phyloP scores from a whole-genome alignment of 495 filamentous ascomycete species.

The Glonium stellatum region DNA sequence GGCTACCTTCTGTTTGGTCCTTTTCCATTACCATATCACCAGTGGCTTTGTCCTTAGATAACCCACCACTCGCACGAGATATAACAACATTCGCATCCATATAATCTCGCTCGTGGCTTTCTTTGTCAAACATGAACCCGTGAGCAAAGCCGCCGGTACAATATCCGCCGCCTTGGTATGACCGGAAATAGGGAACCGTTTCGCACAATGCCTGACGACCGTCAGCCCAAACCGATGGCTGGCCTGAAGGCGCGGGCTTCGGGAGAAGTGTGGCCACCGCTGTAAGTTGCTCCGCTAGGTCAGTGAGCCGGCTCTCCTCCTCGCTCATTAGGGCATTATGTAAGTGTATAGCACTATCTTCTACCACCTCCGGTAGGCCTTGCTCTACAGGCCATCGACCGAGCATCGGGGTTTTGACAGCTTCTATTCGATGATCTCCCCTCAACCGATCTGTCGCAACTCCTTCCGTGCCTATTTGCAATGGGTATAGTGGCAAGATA shows the following conservation, averaged over 20 bases:
- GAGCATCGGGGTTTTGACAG: no score
- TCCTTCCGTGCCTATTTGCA: no score
- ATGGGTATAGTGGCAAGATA: no score
- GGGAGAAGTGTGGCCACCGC: neutral
- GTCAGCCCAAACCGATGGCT: conserved; percentile 54
- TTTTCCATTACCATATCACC: conserved; percentile 21
- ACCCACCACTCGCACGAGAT: conserved; percentile 34
- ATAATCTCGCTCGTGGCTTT: conserved; percentile 49
- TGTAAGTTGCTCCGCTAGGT: neutral
- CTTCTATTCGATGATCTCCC: no score
- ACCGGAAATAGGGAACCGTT: conserved; percentile 57
- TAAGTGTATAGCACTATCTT: no score
- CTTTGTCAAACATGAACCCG: conserved; percentile 58
- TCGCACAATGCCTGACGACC: conserved; percentile 59
- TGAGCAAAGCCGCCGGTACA: conserved; percentile 40
- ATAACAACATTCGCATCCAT: conserved; percentile 62
- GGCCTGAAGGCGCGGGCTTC: conserved; percentile 38
- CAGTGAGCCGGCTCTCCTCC: neutral
- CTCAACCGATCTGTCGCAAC: no score
- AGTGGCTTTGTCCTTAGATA: conserved; percentile 25
- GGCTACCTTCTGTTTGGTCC: conserved; percentile 26
- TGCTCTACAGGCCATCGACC: no score
- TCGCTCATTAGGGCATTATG: neutral
- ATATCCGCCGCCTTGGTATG: conserved; percentile 57
- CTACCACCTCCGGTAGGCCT: no score